Percentiles rank a stretch among this genome's conserved stretches.
These are phyloP conservation scores for Tremellales sp. DNA, from an alignment of 1,284 basidiomycete genomes.

Conservation along the genomic window DNA sequence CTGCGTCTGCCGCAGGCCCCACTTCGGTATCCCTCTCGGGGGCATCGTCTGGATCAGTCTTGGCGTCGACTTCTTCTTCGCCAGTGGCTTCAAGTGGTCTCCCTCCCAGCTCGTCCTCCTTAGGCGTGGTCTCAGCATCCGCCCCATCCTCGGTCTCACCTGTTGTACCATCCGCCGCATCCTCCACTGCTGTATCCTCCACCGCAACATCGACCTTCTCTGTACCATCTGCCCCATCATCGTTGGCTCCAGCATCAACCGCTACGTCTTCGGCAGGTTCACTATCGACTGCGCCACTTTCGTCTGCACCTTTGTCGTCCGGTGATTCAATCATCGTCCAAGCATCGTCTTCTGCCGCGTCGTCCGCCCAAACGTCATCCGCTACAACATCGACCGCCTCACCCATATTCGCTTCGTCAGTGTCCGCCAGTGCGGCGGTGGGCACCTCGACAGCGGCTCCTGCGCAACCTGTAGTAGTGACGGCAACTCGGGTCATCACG, in stretches of 20 bases:
- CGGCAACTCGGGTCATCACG: slow-evolving; percentile 13
- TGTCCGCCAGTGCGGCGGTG: neutral
- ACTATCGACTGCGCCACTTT: neutral
- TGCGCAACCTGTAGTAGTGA: slow-evolving; percentile 10
- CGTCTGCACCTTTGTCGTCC: neutral
- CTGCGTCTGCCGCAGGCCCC: neutral
- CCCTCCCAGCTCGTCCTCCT: neutral
- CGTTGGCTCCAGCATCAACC: neutral
- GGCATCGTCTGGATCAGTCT: neutral
- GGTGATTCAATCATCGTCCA: neutral
- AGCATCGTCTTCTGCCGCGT: neutral
- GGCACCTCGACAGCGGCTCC: slow-evolving; percentile 1
- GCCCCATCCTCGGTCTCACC: neutral
- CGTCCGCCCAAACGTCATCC: neutral
- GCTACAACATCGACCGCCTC: neutral
- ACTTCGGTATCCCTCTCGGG: neutral
- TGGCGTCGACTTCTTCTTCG: slow-evolving; percentile 1
- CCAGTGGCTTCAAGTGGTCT: no score
- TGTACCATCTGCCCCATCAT: neutral
- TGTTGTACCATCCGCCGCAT: neutral
- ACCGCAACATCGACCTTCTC: neutral
- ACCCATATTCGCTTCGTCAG: neutral
- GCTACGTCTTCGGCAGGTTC: neutral
- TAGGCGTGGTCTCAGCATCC: neutral
- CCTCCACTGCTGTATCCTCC: slow-evolving; percentile 1